Base-by-base conservation (phyloP, 2,329 filamentous ascomycete species). In the Cordyceps farinosa region DNA sequence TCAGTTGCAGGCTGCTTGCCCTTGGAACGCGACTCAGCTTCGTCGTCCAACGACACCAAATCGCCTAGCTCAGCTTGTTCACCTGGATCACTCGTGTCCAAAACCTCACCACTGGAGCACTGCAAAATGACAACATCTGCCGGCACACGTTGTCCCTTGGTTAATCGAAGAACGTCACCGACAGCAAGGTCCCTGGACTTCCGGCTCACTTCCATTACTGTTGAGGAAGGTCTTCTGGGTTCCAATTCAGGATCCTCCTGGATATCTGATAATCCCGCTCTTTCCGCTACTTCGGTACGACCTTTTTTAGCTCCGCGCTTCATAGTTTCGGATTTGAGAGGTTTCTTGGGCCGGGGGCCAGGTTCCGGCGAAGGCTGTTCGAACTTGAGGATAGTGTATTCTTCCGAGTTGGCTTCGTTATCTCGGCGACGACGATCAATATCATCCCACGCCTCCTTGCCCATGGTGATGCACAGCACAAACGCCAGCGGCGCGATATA, bases 361-460 rank as follows among this genome's bases (percentile, higher is more conserved):
- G 78, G 75, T 11, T 70, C 72, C 1, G 72, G 73, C 2, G 73
- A 73, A 2, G 83, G 80, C 52, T 89, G 84, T 52, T 86, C 84
- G 70, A 97, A 92, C 22, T 82, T 82, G 58, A 98, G 72, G 2
- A 96, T 87, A 0, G 85, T 89, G 71, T 96, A 98, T 62, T 87
- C 86, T 74, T 99, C 95, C 2, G 94, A 90, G 73, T 99, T 99
- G 3, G 95, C 94, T 75, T 99, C 95, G 17, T 89, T 90, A 75
- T 99, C 95, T 72, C 96, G 86, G 67, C 90, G 84, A 65, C 96
- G 84, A 68, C 95, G 82, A 61, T 88, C 90, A 70, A 99, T 91
- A 74, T 99, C 96, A 73, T 99, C 95, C 70, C 90, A 88, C 0
- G 95, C 96, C 76, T 99, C 96, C 75, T 99, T 99, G 22, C 92